Conservation (phyloP, 2,329 filamentous ascomycete species). For the Colletotrichum tropicale region DNA sequence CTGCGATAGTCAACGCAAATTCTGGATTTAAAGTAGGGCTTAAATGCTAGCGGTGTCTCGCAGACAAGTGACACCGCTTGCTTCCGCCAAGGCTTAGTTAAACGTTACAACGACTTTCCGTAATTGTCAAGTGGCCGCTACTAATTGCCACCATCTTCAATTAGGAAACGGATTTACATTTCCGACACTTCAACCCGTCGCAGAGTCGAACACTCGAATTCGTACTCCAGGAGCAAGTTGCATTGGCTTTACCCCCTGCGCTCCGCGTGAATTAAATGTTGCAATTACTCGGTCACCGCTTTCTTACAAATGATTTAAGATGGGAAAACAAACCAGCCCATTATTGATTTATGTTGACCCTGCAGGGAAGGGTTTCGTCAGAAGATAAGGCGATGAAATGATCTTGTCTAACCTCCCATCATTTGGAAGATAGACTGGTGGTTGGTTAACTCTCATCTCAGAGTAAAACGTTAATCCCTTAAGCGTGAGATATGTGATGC, state of each 20-base stretch:
- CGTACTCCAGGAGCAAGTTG: not conserved
- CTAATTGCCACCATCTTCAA: not conserved
- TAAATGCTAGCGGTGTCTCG: not conserved
- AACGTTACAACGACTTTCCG: not conserved
- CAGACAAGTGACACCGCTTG: not conserved
- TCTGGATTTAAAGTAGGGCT: not conserved
- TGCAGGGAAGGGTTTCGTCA: not conserved
- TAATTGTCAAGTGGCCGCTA: not conserved
- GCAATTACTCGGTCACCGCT: not conserved
- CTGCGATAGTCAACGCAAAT: not conserved
- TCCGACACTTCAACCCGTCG: not conserved
- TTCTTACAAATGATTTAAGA: not conserved
- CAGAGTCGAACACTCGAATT: not conserved
- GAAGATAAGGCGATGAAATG: not conserved
- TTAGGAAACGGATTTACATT: not conserved
- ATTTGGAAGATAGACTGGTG: not conserved
- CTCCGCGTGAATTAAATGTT: not conserved
- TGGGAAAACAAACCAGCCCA: not conserved
- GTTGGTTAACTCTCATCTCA: not conserved
- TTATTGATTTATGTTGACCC: not conserved
- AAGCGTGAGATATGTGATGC: not conserved
- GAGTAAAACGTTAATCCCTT: not conserved
- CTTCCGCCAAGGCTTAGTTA: not conserved
- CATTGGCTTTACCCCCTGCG: not conserved
- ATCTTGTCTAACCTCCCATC: not conserved